These are phyloP conservation scores for Aspergillus sparsus DNA, from an alignment of 495 filamentous ascomycete species.

Conservation along the genomic window DNA sequence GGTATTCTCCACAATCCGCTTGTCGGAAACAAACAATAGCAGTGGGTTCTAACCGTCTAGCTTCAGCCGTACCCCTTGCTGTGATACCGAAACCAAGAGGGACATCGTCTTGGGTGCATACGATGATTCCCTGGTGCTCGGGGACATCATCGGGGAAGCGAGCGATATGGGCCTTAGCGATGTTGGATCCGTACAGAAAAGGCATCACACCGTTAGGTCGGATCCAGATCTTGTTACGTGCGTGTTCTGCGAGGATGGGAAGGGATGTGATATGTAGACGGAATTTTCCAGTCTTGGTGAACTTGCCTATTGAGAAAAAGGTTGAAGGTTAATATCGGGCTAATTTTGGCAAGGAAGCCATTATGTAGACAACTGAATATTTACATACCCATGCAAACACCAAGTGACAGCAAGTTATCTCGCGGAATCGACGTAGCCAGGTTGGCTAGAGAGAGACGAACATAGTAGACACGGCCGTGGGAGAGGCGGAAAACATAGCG, in stretches of 20 bases:
- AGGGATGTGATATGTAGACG: slow-evolving; percentile 52
- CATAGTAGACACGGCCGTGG: slow-evolving; percentile 80
- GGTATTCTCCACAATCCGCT: slow-evolving; percentile 87
- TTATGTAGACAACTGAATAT: neutral
- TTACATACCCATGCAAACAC: slow-evolving; percentile 62
- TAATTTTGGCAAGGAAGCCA: neutral
- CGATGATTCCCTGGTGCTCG: slow-evolving; percentile 45
- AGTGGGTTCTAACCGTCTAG: slow-evolving; percentile 81
- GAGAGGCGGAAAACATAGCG: slow-evolving; percentile 86
- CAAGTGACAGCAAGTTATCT: slow-evolving; percentile 76
- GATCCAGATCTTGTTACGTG: slow-evolving; percentile 92
- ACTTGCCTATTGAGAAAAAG: slow-evolving; percentile 56
- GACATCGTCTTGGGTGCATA: slow-evolving; percentile 47
- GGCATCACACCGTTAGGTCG: slow-evolving; percentile 92
- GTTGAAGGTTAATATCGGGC: neutral
- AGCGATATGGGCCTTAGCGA: slow-evolving; percentile 90
- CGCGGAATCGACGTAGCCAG: slow-evolving; percentile 82
- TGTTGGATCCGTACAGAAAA: slow-evolving; percentile 85
- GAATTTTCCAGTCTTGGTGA: slow-evolving; percentile 90
- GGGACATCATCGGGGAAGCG: slow-evolving; percentile 82
- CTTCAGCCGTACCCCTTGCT: slow-evolving; percentile 78
- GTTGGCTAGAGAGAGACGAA: slow-evolving; percentile 82
- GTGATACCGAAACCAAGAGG: slow-evolving; percentile 73
- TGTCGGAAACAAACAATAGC: slow-evolving; percentile 83
- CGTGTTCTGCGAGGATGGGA: slow-evolving; percentile 81